Base-by-base conservation (phyloP, 2,329 filamentous ascomycete species). In the Pyrenochaeta sp. region DNA sequence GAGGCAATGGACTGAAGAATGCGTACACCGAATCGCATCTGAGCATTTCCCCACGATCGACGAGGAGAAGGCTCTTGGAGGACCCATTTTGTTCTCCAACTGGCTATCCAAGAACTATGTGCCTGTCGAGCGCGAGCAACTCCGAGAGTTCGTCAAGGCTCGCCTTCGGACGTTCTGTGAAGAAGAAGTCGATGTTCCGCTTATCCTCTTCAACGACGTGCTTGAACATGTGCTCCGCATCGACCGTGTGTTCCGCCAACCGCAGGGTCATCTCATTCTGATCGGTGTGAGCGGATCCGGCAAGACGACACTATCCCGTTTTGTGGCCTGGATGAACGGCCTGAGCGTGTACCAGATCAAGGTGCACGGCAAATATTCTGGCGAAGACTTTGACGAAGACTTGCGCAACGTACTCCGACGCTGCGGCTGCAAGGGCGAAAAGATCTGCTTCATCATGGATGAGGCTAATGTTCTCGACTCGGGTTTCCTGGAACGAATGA, bases 401-500 rank as follows among this genome's bases (percentile, higher is more conserved):
- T 83, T 99, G 36, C 88, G 96, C 65, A 94, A 93, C 74, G 95
- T 99, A 8, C 87, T 99, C 40, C 90, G 95, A 45, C 88, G 95
- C 56, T 96, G 92, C 69, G 95, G 95, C 62, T 98, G 94, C 83
- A 97, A 97, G 83, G 95, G 95, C 36, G 95, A 99, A 77, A 98
- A 98, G 84, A 96, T 99, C 48, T 99, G 96, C 81, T 99, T 99
- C 83, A 97, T 99, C 82, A 98, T 99, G 93, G 95, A 99, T 76
- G 95, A 99, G 81, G 91, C 94, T 9, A 99, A 99, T 72, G 95
- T 99, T 36, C 86, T 99, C 28, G 95, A 99, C 78, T 99, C 95
- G 43, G 95, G 95, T 52, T 99, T 99, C 88, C 80, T 99, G 54
- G 95, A 99, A 79, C 90, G 96, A 71, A 99, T 99, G 95, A 99